Percentiles rank a stretch among this genome's conserved stretches.
Conservation (phyloP, 2,329 filamentous ascomycete species). For the Fusarium tricinctum region DNA sequence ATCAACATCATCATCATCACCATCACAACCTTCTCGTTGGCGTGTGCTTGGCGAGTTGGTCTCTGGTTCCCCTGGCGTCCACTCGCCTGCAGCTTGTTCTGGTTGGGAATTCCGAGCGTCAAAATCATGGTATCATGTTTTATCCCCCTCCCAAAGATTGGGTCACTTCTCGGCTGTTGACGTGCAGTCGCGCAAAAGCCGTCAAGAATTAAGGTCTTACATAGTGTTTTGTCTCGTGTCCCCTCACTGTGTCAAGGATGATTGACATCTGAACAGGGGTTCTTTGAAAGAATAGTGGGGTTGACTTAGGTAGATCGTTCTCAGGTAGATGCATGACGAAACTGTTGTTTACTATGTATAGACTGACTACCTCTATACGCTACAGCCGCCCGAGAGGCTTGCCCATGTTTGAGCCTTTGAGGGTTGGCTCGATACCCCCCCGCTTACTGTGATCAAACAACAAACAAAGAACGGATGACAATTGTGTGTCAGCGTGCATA, state of each 20-base stretch:
- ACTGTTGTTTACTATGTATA: constrained; percentile 28
- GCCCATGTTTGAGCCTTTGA: no score
- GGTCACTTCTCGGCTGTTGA: constrained; percentile 14
- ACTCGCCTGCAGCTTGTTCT: neutral
- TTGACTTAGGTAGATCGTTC: constrained; percentile 15
- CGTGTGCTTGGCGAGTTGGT: no score
- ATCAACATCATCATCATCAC: neutral
- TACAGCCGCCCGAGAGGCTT: no score
- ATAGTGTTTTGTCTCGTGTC: constrained; percentile 19
- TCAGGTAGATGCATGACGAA: constrained; percentile 22
- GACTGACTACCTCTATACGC: neutral
- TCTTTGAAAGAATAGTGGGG: constrained; percentile 20
- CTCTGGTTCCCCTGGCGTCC: constrained; percentile 3
- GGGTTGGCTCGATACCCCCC: no score
- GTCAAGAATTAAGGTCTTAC: constrained; percentile 18
- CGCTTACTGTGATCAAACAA: no score
- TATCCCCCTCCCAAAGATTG: neutral
- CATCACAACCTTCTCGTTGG: no score
- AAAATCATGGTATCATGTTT: constrained; percentile 12
- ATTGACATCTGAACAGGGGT: constrained; percentile 10
- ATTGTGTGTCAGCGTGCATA: neutral
- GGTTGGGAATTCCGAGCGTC: constrained; percentile 14
- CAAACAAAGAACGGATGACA: constrained; percentile 1
- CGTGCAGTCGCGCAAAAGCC: neutral
- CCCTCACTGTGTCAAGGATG: constrained; percentile 18